Base-by-base conservation (phyloP, 2,329 filamentous ascomycete species). In the Metarhizium humberi region DNA sequence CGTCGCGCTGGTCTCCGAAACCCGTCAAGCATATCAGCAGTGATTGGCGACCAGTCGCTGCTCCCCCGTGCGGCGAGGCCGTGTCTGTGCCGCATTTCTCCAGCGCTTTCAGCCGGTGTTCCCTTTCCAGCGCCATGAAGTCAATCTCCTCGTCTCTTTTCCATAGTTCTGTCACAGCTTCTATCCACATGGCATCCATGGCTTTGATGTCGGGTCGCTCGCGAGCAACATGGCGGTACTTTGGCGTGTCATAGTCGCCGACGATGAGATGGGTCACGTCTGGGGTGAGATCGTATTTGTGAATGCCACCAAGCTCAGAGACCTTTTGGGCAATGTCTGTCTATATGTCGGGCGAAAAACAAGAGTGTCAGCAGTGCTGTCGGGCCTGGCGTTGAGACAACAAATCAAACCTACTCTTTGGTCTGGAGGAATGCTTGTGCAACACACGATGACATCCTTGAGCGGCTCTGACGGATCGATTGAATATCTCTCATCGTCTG, bases 231-330 rank as follows among this genome's bases (percentile, higher is more conserved):
- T 95, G 96, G 69, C 86, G 87, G 73, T 99, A 99, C 71, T 99
- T 99, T 51, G 88, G 84, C 1, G 92, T 97, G 67, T 92, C 83
- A 64, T 90, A 88, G 64, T 88, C 86, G 68, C 92, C 94, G 58
- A 96, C 90, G 59, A 99, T 81, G 50, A 99, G 84, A 74, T 99
- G 94, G 5, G 94, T 97, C 50, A 95, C 90, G 69, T 96, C 90
- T 55, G 88, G 89, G n/a, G 92, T 97, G 48, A 99, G 82, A 69
- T 99, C 92, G 70, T 91, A 87, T 64, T 88, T 91, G 77, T 95
- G 88, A 57, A 81, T 72, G 52, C 92, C 94, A 60, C 94, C 94
- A 77, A 99, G 90, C 67, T 96, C 84, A 59, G 77, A 72, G 18
- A 88, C 88, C 58, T 84, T 82, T 51, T 77, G 71, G 16, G 81